Evolutionary conservation across 331 rosid genomes (phyloP), one percentile per base, ranked within the genome.

Genomic region (Rhamnella rubrinervis): DNA sequence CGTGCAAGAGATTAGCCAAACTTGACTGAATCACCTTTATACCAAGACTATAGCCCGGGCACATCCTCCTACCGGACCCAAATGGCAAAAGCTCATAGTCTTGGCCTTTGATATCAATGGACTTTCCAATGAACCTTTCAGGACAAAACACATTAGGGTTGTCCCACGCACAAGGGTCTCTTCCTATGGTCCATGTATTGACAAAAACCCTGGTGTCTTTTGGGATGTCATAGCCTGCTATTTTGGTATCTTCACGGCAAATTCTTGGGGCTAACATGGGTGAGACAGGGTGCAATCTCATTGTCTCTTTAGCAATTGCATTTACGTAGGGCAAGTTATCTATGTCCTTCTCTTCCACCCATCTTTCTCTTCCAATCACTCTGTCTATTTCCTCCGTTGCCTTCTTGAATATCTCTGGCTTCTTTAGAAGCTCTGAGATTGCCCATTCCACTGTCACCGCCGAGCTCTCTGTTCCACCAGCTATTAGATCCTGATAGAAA

Each of bases 1-100:
- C 96, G 78, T 91, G 97, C 74, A 91, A 63, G 10, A 88, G 57
- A 38, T 88, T 91, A 2, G 97, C 92, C 75, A 91, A 71, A 63
- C 91, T 88, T 49, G 82, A 12, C 9, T 88, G 89, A 72, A 91
- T 88, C 8, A 88, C 91, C 82, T 88, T 91, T 3, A 91, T 40
- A 13, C 96, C 96, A 28, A 91, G 89, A 76, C 88, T 65, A 41
- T 88, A 88, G 4, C 93, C 96, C 4, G 96, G 97, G 16, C 97
- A 88, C 96, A 91, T 88, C 57, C 97, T 84, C 78, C 97, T 79
- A 13, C 97, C 97, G 13, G 96, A 74, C 59, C 97, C 96, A 66
- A 91, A 91, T 21, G 97, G 93, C 72, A 91, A 49, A 21, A 91
- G 60, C 81, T 86, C 93, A 49, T 8, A 91, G 67, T 86, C 85